Percentiles rank a stretch among this genome's conserved stretches.
phyloP scores from a whole-genome alignment of 148 eudicot genomes.

The Rhododendron griersonianum region DNA sequence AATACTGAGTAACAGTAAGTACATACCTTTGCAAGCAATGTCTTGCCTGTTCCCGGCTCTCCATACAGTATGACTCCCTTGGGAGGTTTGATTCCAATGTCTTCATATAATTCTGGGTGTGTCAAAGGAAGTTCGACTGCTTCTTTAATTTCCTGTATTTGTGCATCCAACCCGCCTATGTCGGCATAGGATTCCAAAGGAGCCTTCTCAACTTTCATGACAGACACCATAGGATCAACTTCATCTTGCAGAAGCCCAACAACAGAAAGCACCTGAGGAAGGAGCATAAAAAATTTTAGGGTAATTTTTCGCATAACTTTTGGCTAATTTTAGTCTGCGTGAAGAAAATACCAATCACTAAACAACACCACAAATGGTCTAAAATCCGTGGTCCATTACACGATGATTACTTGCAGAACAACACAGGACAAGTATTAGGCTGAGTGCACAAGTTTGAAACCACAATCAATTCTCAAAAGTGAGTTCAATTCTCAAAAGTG shows the following conservation, averaged over 20 bases:
- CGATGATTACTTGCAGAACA: neutral
- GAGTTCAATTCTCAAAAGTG: neutral
- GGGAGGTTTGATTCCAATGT: conserved; percentile 97
- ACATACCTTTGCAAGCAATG: conserved; percentile 88
- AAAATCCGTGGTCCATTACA: neutral
- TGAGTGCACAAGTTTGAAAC: neutral
- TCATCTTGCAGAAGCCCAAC: conserved; percentile 98
- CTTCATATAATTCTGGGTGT: conserved; percentile 96
- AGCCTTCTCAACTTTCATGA: conserved; percentile 98
- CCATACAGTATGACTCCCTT: conserved; percentile 97
- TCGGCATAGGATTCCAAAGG: conserved; percentile 98
- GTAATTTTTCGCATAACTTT: neutral
- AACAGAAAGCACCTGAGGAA: conserved; percentile 85
- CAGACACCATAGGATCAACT: conserved; percentile 98
- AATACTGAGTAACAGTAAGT: neutral
- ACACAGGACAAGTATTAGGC: neutral
- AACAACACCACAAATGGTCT: neutral
- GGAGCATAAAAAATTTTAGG: neutral
- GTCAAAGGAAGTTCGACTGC: conserved; percentile 98
- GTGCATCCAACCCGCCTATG: conserved; percentile 95
- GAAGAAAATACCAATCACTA: neutral
- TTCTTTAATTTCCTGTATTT: conserved; percentile 98
- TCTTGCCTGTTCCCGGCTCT: conserved; percentile 97
- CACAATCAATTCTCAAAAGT: neutral
- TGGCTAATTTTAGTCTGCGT: neutral